Evolutionary conservation across 495 filamentous ascomycete genomes (phyloP), one percentile per base, ranked within the genome.

Genomic region (Penicillium lagena): DNA sequence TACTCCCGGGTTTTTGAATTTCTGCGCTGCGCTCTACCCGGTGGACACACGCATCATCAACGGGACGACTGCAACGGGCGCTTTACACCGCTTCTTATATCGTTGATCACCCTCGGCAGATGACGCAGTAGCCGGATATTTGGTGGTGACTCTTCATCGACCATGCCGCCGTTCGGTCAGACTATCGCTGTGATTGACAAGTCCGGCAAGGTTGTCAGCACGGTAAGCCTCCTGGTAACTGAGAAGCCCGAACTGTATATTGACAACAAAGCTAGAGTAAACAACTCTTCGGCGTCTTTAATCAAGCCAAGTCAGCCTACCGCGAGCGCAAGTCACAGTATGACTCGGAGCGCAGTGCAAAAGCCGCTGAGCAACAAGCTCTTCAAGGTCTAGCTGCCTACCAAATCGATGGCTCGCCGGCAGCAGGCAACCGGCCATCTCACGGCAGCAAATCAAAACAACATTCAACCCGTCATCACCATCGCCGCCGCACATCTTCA

Each of bases 151-250:
- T 50, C 33, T 44, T 37, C 22, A 27, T 17, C 33, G 46, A 47
- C 32, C 45, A 73, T 70, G 68, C 67, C 71, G 42, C 70, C 70
- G 29, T 54, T 85, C 28, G 75, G 76, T 41, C 70, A 95, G 68
- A 87, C 88, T 34, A 83, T 96, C 56, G 88, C 88, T 43, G 86
- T 96, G 44, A 80, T 96, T 66, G 90, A 96, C 70, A 87, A 85
- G 57, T 94, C 89, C 46, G 89, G 89, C 46, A 91, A 95, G 74
- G 81, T 94, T 8, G 86, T 96, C 40, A 90, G 83, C 75, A 93
- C 86, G 45, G 89, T 93, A 78, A 65, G 86, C 68, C 41, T 22
- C 22, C 4, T 4, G 22, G 22, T 22, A 3, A 22, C 22, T 22
- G 6, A 22, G 22, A 22, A 22, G 22, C 22, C 22, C 22, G 22